Evolutionary conservation across 169 alveolate species (phyloP).

Genomic region (Cryptosporidium parvum): DNA sequence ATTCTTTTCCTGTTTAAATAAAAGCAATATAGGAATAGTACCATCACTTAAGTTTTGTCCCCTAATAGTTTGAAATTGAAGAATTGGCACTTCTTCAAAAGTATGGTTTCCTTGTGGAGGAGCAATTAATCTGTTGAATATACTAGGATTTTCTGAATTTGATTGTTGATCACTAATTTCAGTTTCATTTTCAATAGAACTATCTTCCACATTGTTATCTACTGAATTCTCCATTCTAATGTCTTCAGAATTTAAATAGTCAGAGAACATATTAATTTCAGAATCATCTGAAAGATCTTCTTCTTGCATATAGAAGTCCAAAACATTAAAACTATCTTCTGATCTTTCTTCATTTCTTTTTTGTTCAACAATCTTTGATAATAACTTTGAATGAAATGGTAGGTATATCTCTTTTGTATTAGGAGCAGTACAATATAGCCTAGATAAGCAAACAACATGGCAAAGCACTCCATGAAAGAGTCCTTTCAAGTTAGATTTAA

Average conservation of each 20-base stretch:
- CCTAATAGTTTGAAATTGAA: not conserved
- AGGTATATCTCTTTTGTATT: slow-evolving; percentile 36
- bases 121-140: not conserved
- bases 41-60: not conserved
- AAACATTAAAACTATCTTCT: not conserved
- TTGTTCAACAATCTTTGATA: slow-evolving; percentile 15
- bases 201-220: not conserved
- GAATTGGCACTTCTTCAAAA: not conserved
- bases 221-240: not conserved
- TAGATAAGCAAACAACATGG: slow-evolving; percentile 50
- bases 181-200: not conserved
- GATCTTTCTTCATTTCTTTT: slow-evolving; percentile 1
- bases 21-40: slow-evolving; percentile 10
- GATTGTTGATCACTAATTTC: not conserved
- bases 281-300: slow-evolving; percentile 6
- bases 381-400: slow-evolving; percentile 53
- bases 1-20: slow-evolving; percentile 11
- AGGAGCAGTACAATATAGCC: slow-evolving; percentile 40
- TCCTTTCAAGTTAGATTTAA: not conserved
- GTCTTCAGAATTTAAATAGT: not conserved
- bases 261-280: not conserved
- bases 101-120: not conserved
- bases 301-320: slow-evolving; percentile 17
- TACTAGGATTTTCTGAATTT: not conserved
- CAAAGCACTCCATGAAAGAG: slow-evolving; percentile 48